Evolutionary conservation across 441 rosid species (phyloP), one percentile per base, ranked within the genome.

Genomic region (Manihot esculenta): DNA sequence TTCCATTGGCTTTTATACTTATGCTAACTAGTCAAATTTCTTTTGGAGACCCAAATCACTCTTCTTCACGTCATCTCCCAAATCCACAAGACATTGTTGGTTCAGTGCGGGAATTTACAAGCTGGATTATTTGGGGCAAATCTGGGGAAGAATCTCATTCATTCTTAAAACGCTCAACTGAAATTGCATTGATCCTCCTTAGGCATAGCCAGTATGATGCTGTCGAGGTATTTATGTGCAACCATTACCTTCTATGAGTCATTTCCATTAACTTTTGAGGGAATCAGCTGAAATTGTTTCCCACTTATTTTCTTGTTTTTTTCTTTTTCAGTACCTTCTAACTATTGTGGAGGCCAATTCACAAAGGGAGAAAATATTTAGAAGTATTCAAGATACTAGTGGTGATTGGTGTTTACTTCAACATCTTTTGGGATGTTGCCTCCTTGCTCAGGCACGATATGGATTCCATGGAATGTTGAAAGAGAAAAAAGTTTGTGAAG

Each of bases 341-440:
- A 76, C 80, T 74, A 71, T 82, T 74, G 89, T 86, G 81, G 98
- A 91, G 85, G 83, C 92, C 77, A 90, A 84, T 83, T 81, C 82
- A 62, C 85, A 76, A 74, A 84, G 84, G 81, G 96, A 96, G 77
- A 90, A 86, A 76, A 83, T 74, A 71, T 93, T 82, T 82, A 85
- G 84, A 83, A 86, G 89, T 73, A 78, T 90, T 69, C 98, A 91
- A 86, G 93, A 87, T 73, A 65, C 70, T 70, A 84, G 80, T 54
- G 93, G 94, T 76, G 87, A 89, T 75, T 96, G 98, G 99, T 89
- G 91, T 69, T 73, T 90, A 49, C 91, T 90, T 79, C 97, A 96
- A 76, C 98, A 96, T 85, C 94, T 93, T 75, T 80, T 89, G 69
- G 99, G 98, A 71, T 91, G 93, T 76, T 92, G 97, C 88, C 82